These are phyloP conservation scores for Pinguiococcus pyrenoidosus DNA, from an alignment of 108 stramenopile species.

Conservation along the genomic window DNA sequence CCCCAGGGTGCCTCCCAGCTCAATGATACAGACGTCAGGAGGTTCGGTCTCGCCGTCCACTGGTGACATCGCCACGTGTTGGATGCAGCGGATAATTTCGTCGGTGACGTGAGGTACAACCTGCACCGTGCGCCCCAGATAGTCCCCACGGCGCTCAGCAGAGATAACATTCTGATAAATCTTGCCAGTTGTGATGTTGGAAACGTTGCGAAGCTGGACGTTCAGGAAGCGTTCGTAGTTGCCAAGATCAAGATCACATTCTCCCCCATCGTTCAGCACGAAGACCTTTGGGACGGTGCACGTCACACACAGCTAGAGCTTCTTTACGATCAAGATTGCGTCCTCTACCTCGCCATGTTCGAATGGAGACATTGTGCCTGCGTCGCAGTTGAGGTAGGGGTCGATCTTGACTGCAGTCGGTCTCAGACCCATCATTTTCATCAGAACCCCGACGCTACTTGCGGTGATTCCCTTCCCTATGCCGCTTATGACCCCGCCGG, in stretches of 20 bases:
- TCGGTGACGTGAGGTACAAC: conserved; percentile 79
- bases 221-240: conserved; percentile 94
- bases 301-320: too few relatives aligned
- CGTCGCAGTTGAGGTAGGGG: conserved; percentile 94
- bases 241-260: conserved; percentile 92
- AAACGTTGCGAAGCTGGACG: conserved; percentile 62
- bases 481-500: conserved; percentile 93
- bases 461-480: conserved; percentile 96
- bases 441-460: conserved; percentile 78
- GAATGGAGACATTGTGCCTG: conserved; percentile 94
- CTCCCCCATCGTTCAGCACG: conserved; percentile 96
- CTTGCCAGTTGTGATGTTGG: conserved; percentile 95
- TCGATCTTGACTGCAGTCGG: conserved; percentile 96
- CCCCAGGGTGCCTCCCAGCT: conserved; percentile 99
- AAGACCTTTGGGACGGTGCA: conserved; percentile 47
- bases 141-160: conserved; percentile 83
- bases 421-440: conserved; percentile 68
- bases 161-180: conserved; percentile 83
- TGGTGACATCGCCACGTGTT: conserved; percentile 57
- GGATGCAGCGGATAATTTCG: conserved; percentile 75
- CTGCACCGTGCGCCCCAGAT: conserved; percentile 93
- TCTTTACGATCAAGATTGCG: not conserved
- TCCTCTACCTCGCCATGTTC: conserved; percentile 51
- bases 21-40: too few relatives aligned
- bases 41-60: conserved; percentile 33